These are phyloP conservation scores for Penicillium polonicum DNA, from an alignment of 2,329 filamentous ascomycete genomes.

Conservation along the genomic window DNA sequence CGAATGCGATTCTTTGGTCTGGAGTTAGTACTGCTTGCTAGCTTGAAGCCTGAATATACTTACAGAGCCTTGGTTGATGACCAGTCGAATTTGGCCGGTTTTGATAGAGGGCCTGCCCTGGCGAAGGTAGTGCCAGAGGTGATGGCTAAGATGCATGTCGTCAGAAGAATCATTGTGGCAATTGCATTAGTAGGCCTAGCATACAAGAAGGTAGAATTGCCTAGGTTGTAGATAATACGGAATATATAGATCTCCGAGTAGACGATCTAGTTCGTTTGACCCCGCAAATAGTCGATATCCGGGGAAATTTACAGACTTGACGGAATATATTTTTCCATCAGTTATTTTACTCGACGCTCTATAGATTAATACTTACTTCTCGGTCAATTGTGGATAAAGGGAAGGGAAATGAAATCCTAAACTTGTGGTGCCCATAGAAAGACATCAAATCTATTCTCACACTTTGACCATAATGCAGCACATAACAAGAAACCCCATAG, in stretches of 20 bases:
- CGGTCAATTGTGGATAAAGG: not conserved
- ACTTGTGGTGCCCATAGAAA: not conserved
- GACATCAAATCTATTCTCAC: not conserved
- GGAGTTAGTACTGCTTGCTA: not conserved
- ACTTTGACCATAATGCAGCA: not conserved
- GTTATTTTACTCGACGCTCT: not conserved
- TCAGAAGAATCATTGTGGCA: not conserved
- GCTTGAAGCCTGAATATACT: not conserved
- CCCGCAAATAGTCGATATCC: constrained; percentile 15
- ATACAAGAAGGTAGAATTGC: not conserved
- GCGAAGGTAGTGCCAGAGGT: not conserved
- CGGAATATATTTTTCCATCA: constrained; percentile 16
- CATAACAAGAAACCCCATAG: too few species aligned
- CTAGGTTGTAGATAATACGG: not conserved
- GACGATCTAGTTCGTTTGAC: not conserved
- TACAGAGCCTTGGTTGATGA: constrained; percentile 16
- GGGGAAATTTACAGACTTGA: constrained; percentile 11
- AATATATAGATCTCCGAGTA: constrained; percentile 6
- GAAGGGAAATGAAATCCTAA: not conserved
- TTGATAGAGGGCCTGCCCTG: constrained; percentile 8
- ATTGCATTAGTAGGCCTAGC: not conserved
- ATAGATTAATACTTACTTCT: too few species aligned
- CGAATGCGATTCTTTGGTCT: constrained; percentile 28
- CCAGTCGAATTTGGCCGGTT: constrained; percentile 17
- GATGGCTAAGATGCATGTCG: not conserved